Evolutionary conservation across 345 rosid species (phyloP).

Genomic region (Arabis hirsuta): DNA sequence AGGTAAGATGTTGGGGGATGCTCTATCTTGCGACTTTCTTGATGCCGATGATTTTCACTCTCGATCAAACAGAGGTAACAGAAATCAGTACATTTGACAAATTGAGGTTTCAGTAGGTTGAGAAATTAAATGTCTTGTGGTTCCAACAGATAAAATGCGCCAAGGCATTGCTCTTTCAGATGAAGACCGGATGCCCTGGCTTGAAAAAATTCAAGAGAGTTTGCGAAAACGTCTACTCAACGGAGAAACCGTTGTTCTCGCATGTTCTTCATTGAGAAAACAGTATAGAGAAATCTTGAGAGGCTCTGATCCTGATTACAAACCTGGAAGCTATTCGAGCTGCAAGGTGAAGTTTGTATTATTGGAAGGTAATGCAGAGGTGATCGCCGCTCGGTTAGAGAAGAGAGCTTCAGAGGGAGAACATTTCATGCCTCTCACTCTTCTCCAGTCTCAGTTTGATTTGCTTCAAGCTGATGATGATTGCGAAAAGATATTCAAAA

Average conservation of each 20-base stretch:
- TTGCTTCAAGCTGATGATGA: constrained; percentile 64
- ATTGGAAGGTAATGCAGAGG: constrained; percentile 60
- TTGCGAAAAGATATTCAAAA: constrained; percentile 57
- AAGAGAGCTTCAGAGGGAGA: constrained; percentile 65
- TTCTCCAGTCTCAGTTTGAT: constrained; percentile 82
- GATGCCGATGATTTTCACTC: constrained; percentile 94
- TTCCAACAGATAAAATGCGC: constrained; percentile 67
- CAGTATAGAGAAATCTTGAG: constrained; percentile 76
- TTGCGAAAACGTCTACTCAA: constrained; percentile 46
- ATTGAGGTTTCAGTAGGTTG: not conserved
- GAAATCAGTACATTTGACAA: not conserved
- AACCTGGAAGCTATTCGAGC: constrained; percentile 46
- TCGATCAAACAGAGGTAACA: constrained; percentile 68
- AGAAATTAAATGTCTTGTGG: not conserved
- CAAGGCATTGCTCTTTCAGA: constrained; percentile 76
- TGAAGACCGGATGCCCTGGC: constrained; percentile 90
- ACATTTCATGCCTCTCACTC: constrained; percentile 82
- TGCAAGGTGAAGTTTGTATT: constrained; percentile 60
- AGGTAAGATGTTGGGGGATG: constrained; percentile 63
- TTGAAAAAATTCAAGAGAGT: constrained; percentile 53
- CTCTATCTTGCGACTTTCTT: constrained; percentile 61
- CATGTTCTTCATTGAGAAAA: constrained; percentile 75
- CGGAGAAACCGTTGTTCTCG: constrained; percentile 58
- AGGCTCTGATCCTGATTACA: constrained; percentile 60
- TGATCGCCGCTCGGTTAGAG: constrained; percentile 59